Evolutionary conservation across 306 rosid genomes (phyloP), one percentile per base, ranked within the genome.

Genomic region (Adenanthera pavonina): DNA sequence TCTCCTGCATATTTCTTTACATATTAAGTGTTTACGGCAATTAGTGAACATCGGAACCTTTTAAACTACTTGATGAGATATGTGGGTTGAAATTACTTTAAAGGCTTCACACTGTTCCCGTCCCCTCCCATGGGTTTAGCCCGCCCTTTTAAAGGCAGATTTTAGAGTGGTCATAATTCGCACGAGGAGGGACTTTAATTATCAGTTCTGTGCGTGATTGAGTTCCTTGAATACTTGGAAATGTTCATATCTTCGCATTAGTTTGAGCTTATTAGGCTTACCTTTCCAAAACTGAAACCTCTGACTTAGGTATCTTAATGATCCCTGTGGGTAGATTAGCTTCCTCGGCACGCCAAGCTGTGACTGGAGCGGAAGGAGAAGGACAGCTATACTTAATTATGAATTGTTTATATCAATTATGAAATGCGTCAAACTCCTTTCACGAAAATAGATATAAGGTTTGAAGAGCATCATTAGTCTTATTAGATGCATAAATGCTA

Each of bases 391-490:
- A 9, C 38, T 73, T 54, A 57, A 41, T 1, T 57, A 56, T 25
- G 73, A 68, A 33, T 40, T 59, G 47, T 65, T 41, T n/a, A 16
- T 79, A 71, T 60, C 61, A 59, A 60, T 59, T 25, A 52, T 72
- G 74, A 81, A 62, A 65, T 47, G 74, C 68, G 71, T 52, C 34
- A 35, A 52, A 11, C 47, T 25, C n/a, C 46, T 57, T 66, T 51
- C 17, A 47, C 10, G 35, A 25, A 12, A 2, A 11, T 53, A 20
- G 14, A 11, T 54, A 35, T 13, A 34, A 48, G 75, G 62, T 82
- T 61, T 79, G 49, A 11, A 41, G 84, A 52, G 86, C 66, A 78
- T 78, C 38, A 34, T 48, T 71, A 30, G 53, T 62, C 72, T 46
- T 40, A 6, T 66, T 49, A 34, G 53, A 71, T 41, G 25, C 57